Base-by-base conservation (phyloP, 2,329 filamentous ascomycete genomes). In the Alternaria longipes region DNA sequence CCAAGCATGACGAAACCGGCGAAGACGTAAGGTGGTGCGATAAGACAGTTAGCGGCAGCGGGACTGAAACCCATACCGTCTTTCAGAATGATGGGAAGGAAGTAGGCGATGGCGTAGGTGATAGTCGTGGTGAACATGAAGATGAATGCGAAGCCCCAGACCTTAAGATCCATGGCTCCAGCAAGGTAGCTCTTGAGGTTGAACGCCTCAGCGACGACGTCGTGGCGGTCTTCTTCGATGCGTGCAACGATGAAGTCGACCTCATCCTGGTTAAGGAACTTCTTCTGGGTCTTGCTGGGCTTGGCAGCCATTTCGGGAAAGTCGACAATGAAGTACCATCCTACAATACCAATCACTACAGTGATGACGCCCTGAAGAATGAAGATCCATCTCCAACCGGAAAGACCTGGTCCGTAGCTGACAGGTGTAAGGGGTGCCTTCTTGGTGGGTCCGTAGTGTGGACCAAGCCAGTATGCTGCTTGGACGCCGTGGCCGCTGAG, bases 401-500 rank as follows among this genome's bases (percentile, higher is more conserved):
- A 55, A 1, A 73, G 59, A 42, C 74, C 85, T 8, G 80, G 60
- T 18, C 69, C 67, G 16, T 61, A 69, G 30, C 59, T 69, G 41
- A 66, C 60, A 22, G 62, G 65, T 42, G 66, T 69, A 4, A 44
- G 62, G n/a, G 67, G 69, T 36, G 67, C 65, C 32, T 62, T 63
- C 62, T 69, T 70, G 45, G 66, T 70, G 4, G 66, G 66, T 12
- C 66, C 66, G 32, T 65, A 89, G 44, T 70, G 65, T 8, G 59
- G 60, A 26, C 69, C 66, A 20, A 69, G 65, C 66, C 64, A 72
- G 32, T 65, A 56, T 32, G 64, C 68, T 24, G 79, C 66, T 56
- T 71, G 68, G 8, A 54, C 16, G 30, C 80, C 69, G 89, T 89
- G 46, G 56, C 72, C 64, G 34, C 83, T 5, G 84, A 22, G 83